Conservation (phyloP, 2,329 filamentous ascomycete species). For the Fusarium sp. region DNA sequence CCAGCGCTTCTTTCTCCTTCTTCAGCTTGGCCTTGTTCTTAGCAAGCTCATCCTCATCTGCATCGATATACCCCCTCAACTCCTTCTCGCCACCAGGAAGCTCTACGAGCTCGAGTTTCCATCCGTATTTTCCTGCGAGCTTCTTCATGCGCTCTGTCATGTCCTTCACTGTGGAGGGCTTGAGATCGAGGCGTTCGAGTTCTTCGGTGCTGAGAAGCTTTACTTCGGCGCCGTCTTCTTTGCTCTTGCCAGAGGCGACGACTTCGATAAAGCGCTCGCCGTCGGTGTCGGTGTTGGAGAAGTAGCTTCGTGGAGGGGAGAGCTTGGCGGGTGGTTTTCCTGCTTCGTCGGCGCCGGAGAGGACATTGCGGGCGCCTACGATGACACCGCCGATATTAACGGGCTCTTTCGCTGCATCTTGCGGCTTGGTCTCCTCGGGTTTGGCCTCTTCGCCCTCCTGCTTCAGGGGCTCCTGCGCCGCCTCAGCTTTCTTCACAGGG, state of each 20-base stretch:
- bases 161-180: slow-evolving; percentile 72
- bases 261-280: slow-evolving; percentile 51
- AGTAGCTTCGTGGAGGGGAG: slow-evolving; percentile 54
- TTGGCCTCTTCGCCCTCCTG: slow-evolving; percentile 11
- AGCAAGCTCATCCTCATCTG: slow-evolving; percentile 53
- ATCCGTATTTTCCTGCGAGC: slow-evolving; percentile 74
- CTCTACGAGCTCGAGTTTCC: slow-evolving; percentile 84
- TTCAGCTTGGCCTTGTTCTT: slow-evolving; percentile 32
- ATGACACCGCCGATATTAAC: slow-evolving; percentile 62
- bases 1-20: slow-evolving; percentile 14
- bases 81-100: slow-evolving; percentile 64
- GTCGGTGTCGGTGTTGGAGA: slow-evolving; percentile 37
- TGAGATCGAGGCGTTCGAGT: slow-evolving; percentile 72
- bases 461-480: slow-evolving; percentile 13
- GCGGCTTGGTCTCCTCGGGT: neutral
- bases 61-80: slow-evolving; percentile 74
- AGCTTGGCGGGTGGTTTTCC: slow-evolving; percentile 58
- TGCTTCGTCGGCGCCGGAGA: slow-evolving; percentile 56
- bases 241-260: slow-evolving; percentile 54
- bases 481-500: slow-evolving; percentile 42
- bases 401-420: slow-evolving; percentile 47
- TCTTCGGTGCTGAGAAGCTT: slow-evolving; percentile 70
- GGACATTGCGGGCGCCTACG: slow-evolving; percentile 59
- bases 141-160: slow-evolving; percentile 73
- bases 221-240: slow-evolving; percentile 68